Base-by-base conservation (phyloP, 2,329 filamentous ascomycete species). In the Pseudocercospora fijiensis region DNA sequence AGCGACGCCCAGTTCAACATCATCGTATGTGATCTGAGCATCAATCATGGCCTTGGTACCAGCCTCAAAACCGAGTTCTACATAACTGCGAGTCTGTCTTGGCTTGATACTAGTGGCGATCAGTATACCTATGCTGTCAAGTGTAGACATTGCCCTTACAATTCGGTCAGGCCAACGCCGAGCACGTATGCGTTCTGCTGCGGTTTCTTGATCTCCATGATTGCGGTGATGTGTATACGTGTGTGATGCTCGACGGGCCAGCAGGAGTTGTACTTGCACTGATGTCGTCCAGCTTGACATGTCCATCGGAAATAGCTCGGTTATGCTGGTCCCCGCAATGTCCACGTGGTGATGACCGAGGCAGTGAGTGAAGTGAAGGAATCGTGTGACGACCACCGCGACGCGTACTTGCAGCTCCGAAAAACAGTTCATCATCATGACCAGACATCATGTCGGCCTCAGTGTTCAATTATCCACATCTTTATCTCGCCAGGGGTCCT, bases 121-220 rank as follows among this genome's bases (percentile, higher is more conserved):
- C 2, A 28, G 49, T 18, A 30, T 1, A n/a, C n/a, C n/a, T n/a
- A 30, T 53, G 22, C 20, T 30, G 4, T 16, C 8, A 53, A 9
- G 2, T 3, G 5, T 11, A 9, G 7, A 26, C 1, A 16, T 47
- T 30, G 49, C 16, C 6, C 49, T 28, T 53, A 53, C 49, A 98
- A 98, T 80, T 96, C 96, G 81, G 94, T 98, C 91, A 98, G 95
- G 81, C 94, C 94, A 71, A 98, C 95, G 82, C 94, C 94, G 65
- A 98, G 87, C 76, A 98, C 91, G 83, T 98, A 98, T 83, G 82
- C 79, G 61, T 76, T 75, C 74, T 77, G 70, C 70, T 84, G 66
- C 6, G 67, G 66, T 51, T 66, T 69, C 64, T 69, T 67, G 62
- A 68, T 69, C 62, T 69, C 67, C 66, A 69, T 69, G 27, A 24